phyloP scores from a whole-genome alignment of 1,284 basidiomycete genomes.

The Ceratobasidium sp. region DNA sequence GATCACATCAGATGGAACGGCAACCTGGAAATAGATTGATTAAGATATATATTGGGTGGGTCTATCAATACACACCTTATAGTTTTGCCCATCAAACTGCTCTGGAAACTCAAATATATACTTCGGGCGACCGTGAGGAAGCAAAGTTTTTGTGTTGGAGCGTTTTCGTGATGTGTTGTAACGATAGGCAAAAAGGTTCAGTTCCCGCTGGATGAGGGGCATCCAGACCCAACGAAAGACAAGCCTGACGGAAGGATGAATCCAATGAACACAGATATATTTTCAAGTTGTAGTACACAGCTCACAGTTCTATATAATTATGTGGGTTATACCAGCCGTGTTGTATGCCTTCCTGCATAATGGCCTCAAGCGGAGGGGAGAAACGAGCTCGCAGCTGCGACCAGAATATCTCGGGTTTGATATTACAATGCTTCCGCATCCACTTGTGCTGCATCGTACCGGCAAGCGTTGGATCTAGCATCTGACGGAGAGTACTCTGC shows the following conservation, averaged over 20 bases:
- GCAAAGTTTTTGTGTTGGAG: not conserved
- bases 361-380: slow-evolving; percentile 56
- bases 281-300: not conserved
- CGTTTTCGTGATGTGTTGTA: not conserved
- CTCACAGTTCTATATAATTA: slow-evolving; percentile 56
- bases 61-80: no score
- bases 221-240: slow-evolving; percentile 1
- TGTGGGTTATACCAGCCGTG: slow-evolving; percentile 57
- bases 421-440: slow-evolving; percentile 57
- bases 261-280: no score
- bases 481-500: slow-evolving; percentile 58
- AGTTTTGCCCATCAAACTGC: not conserved
- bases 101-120: not conserved
- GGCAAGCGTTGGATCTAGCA: slow-evolving; percentile 56
- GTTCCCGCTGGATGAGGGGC: not conserved
- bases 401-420: slow-evolving; percentile 61
- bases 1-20: no score
- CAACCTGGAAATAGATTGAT: no score
- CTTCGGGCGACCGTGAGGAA: not conserved
- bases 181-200: not conserved
- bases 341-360: slow-evolving; percentile 54
- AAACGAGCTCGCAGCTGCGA: slow-evolving; percentile 54
- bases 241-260: not conserved
- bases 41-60: no score
- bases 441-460: slow-evolving; percentile 60